Percentiles rank a stretch among this genome's conserved stretches.
phyloP scores from a whole-genome alignment of 805 yeast species.

The Saccharomycopsis oosterbeekiorum region DNA sequence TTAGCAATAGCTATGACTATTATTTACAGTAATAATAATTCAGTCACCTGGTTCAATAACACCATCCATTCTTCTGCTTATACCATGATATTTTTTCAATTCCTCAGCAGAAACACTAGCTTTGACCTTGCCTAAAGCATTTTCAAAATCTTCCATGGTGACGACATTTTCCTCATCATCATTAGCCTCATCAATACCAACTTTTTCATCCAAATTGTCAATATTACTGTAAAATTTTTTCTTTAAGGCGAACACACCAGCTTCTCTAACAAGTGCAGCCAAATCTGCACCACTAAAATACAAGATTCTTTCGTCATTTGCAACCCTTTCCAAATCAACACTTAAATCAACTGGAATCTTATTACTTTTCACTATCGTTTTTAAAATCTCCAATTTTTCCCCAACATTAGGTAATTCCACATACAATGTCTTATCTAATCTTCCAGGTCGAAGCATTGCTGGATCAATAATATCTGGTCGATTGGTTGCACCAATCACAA shows the following conservation, averaged over 20 bases:
- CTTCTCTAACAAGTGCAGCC: conserved; percentile 84
- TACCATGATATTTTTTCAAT: conserved; percentile 61
- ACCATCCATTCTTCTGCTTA: conserved; percentile 49
- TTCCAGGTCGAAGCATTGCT: conserved; percentile 95
- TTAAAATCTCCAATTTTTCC: conserved; percentile 76
- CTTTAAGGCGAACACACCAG: conserved; percentile 83
- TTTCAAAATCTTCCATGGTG: conserved; percentile 52
- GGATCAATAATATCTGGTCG: conserved; percentile 98
- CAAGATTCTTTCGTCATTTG: conserved; percentile 69
- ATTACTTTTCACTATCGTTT: conserved; percentile 60
- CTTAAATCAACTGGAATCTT: conserved; percentile 60
- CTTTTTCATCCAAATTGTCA: conserved; percentile 37
- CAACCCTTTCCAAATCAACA: conserved; percentile 54
- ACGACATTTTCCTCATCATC: conserved; percentile 39
- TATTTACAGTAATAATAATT: background rate
- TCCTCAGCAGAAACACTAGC: conserved; percentile 90
- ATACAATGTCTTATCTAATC: conserved; percentile 85
- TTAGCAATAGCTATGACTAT: background rate
- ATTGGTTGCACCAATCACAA: conserved; percentile 93
- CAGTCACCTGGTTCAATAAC: conserved; percentile 12
- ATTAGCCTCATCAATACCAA: conserved; percentile 25
- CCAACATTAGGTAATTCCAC: conserved; percentile 76
- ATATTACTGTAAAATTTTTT: conserved; percentile 52
- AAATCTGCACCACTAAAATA: conserved; percentile 96
- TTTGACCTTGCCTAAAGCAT: conserved; percentile 64